These are phyloP conservation scores for Xylariales sp. DNA, from an alignment of 2,329 filamentous ascomycete genomes.

Conservation along the genomic window DNA sequence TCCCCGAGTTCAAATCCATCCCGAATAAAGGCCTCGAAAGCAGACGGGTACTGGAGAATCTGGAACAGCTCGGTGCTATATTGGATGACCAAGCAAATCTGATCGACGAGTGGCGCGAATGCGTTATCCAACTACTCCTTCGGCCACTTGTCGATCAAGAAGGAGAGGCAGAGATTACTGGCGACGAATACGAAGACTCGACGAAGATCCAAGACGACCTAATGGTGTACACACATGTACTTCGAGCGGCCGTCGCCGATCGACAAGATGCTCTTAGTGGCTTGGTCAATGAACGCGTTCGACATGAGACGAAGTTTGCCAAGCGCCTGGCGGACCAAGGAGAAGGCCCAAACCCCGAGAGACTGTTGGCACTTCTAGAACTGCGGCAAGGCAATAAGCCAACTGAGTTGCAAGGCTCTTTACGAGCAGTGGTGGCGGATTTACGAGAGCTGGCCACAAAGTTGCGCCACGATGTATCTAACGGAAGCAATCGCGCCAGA, in stretches of 20 bases:
- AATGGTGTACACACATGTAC: slow-evolving; percentile 76
- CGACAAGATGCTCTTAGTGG: slow-evolving; percentile 73
- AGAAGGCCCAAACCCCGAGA: slow-evolving; percentile 67
- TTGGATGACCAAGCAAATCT: slow-evolving; percentile 69
- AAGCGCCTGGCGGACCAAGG: slow-evolving; percentile 55
- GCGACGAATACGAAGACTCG: slow-evolving; percentile 85
- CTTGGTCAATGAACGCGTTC: slow-evolving; percentile 67
- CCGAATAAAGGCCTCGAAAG: slow-evolving; percentile 67
- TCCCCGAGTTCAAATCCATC: slow-evolving; percentile 55
- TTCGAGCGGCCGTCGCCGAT: slow-evolving; percentile 74
- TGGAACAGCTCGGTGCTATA: slow-evolving; percentile 59
- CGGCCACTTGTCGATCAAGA: slow-evolving; percentile 81
- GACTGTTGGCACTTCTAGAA: slow-evolving; percentile 46
- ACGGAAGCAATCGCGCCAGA: slow-evolving; percentile 49
- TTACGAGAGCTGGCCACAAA: slow-evolving; percentile 59
- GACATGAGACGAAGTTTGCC: slow-evolving; percentile 65
- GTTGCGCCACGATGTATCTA: slow-evolving; percentile 53
- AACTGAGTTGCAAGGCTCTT: slow-evolving; percentile 49
- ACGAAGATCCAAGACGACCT: slow-evolving; percentile 85
- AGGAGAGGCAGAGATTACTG: slow-evolving; percentile 66
- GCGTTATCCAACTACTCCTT: slow-evolving; percentile 66
- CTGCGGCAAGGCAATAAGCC: slow-evolving; percentile 45
- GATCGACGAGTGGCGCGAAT: slow-evolving; percentile 70
- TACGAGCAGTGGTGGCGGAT: slow-evolving; percentile 66
- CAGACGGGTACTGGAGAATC: slow-evolving; percentile 57